Conservation (phyloP, 2,329 filamentous ascomycete species). For the Alternaria arbusti region DNA sequence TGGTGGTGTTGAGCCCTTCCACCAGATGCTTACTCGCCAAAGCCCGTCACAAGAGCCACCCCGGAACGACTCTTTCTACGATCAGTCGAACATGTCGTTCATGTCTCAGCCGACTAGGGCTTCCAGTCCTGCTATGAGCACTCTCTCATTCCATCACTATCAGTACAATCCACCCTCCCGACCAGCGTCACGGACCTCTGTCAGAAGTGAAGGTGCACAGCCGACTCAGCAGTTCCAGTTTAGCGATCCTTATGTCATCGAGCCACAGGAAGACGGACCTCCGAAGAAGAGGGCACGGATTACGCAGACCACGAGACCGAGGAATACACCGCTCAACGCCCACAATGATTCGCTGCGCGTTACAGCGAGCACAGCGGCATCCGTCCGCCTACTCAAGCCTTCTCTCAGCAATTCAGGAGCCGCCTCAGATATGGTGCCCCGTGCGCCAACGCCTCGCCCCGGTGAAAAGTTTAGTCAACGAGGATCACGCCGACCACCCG, state of each 20-base stretch:
- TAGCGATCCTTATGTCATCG: slow-evolving; percentile 31
- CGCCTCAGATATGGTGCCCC: slow-evolving; percentile 73
- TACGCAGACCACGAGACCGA: slow-evolving; percentile 74
- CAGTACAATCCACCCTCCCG: slow-evolving; percentile 42
- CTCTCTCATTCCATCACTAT: slow-evolving; percentile 46
- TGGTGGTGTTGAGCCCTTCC: slow-evolving; percentile 45
- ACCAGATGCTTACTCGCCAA: slow-evolving; percentile 46
- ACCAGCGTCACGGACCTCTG: slow-evolving; percentile 49
- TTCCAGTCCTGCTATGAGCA: slow-evolving; percentile 54
- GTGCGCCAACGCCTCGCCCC: slow-evolving; percentile 79
- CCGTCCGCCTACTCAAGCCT: slow-evolving; percentile 82
- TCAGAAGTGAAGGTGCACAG: slow-evolving; percentile 39
- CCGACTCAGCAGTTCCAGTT: slow-evolving; percentile 25
- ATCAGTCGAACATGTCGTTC: slow-evolving; percentile 33
- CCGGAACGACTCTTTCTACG: slow-evolving; percentile 37
- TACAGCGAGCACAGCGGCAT: slow-evolving; percentile 88
- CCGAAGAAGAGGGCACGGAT: slow-evolving; percentile 81
- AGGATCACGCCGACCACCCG: slow-evolving; percentile 39
- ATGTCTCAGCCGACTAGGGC: slow-evolving; percentile 48
- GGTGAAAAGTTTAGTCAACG: slow-evolving; percentile 39
- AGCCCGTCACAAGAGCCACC: slow-evolving; percentile 33
- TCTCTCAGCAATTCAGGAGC: slow-evolving; percentile 60
- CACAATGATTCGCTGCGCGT: slow-evolving; percentile 83
- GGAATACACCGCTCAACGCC: slow-evolving; percentile 73
- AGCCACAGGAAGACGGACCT: slow-evolving; percentile 58